phyloP scores from a whole-genome alignment of 352 stramenopile species.

The Pythium rhizo-oryzae region DNA sequence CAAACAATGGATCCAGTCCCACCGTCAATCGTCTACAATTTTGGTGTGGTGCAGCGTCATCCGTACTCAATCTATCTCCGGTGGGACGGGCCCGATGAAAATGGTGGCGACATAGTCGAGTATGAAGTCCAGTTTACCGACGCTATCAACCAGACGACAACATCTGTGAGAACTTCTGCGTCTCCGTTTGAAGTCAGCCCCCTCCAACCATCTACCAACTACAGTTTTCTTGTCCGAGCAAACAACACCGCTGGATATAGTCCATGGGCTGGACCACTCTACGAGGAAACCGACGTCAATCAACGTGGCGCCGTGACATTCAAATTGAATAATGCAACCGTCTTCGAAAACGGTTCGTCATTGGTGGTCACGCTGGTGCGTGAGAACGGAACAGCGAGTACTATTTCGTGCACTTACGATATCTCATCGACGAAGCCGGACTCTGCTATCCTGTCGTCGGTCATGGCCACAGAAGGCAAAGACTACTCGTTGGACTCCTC shows the following conservation, averaged over 20 bases:
- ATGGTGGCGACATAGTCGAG: conserved; percentile 39
- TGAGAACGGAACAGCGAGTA: conserved; percentile 48
- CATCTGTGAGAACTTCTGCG: background rate
- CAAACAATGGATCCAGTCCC: conserved; percentile 36
- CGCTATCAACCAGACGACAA: background rate
- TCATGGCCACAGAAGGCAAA: conserved; percentile 25
- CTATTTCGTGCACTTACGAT: conserved; percentile 44
- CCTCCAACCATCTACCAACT: conserved; percentile 39
- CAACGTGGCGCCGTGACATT: conserved; percentile 44
- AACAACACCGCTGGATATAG: conserved; percentile 45
- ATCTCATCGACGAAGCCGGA: conserved; percentile 20
- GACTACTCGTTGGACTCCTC: conserved; percentile 42
- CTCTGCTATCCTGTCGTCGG: background rate
- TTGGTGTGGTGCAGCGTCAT: conserved; percentile 26
- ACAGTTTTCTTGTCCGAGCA: conserved; percentile 39
- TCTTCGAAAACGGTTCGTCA: conserved; percentile 47
- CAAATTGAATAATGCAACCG: conserved; percentile 14
- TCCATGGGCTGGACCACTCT: conserved; percentile 33
- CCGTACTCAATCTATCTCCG: conserved; percentile 40
- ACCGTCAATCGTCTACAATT: conserved; percentile 42
- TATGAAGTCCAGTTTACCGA: conserved; percentile 42
- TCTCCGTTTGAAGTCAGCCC: conserved; percentile 30
- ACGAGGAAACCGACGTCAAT: conserved; percentile 45
- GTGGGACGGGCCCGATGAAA: conserved; percentile 45
- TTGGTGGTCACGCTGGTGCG: conserved; percentile 44